Conservation (phyloP, 2,329 filamentous ascomycete species). For the Botrytis squamosa region DNA sequence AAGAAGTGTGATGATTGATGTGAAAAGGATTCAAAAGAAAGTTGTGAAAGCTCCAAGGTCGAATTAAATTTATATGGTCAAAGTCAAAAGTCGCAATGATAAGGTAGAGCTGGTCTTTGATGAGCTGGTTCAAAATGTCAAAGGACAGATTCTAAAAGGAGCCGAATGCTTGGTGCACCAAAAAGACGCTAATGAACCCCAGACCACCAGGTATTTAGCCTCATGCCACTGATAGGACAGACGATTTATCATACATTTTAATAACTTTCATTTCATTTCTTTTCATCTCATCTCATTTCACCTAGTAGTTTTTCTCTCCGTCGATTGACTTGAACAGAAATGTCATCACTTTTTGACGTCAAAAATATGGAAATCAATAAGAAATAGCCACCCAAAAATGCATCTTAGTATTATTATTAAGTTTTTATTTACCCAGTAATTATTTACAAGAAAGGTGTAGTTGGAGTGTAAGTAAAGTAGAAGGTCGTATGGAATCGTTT, state of each 20-base stretch:
- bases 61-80: neutral
- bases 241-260: neutral
- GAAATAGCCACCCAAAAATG: neutral
- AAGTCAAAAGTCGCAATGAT: neutral
- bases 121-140: constrained; percentile 20
- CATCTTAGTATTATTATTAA: constrained; percentile 21
- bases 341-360: neutral
- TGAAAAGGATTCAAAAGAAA: neutral
- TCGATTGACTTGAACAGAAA: neutral
- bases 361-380: neutral
- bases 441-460: constrained; percentile 22
- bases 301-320: neutral
- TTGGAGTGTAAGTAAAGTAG: constrained; percentile 12
- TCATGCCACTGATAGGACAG: constrained; percentile 9
- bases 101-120: constrained; percentile 12
- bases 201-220: constrained; percentile 2
- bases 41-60: neutral
- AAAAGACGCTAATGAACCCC: constrained; percentile 20
- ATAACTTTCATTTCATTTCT: neutral
- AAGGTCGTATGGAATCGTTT: constrained; percentile 24
- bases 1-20: neutral
- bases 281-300: neutral
- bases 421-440: constrained; percentile 23
- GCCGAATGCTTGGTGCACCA: constrained; percentile 11
- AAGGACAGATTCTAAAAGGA: constrained; percentile 23